Conservation (phyloP, 257 asterid genomes). For the Solanum habrochaites region DNA sequence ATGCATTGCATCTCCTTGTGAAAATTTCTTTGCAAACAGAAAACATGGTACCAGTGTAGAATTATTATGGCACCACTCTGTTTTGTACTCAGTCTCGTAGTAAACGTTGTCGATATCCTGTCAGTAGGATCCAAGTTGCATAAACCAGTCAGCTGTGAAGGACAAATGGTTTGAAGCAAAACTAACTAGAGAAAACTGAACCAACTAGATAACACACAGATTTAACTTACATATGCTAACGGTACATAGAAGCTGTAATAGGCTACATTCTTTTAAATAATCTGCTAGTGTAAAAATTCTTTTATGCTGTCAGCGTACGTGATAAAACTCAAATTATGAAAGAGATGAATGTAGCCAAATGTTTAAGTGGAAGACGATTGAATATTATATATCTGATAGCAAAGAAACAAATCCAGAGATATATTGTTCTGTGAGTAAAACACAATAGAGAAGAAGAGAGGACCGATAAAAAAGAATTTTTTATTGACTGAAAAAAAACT, state of each 20-base stretch:
- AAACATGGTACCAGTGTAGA: constrained; percentile 58
- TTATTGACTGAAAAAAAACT: no score
- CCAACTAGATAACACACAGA: not conserved
- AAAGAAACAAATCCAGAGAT: no score
- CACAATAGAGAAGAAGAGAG: no score
- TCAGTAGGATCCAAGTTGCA: not conserved
- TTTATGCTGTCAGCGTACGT: no score
- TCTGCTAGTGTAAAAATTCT: no score
- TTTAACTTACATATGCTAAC: not conserved
- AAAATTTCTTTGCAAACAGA: constrained; percentile 74
- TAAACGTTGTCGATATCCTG: constrained; percentile 72
- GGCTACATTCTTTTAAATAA: no score
- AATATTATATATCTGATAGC: not conserved
- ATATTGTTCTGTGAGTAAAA: no score
- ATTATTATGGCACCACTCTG: constrained; percentile 88
- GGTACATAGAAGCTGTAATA: no score
- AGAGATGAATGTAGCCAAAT: not conserved
- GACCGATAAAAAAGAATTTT: no score
- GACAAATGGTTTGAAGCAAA: not conserved
- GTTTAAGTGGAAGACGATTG: not conserved
- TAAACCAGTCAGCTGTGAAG: not conserved
- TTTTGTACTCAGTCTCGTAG: constrained; percentile 64
- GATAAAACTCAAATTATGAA: not conserved
- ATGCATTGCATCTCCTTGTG: constrained; percentile 87
- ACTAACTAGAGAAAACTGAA: not conserved